These are phyloP conservation scores for Phytopythium aichiense DNA, from an alignment of 352 stramenopile species.

Conservation along the genomic window DNA sequence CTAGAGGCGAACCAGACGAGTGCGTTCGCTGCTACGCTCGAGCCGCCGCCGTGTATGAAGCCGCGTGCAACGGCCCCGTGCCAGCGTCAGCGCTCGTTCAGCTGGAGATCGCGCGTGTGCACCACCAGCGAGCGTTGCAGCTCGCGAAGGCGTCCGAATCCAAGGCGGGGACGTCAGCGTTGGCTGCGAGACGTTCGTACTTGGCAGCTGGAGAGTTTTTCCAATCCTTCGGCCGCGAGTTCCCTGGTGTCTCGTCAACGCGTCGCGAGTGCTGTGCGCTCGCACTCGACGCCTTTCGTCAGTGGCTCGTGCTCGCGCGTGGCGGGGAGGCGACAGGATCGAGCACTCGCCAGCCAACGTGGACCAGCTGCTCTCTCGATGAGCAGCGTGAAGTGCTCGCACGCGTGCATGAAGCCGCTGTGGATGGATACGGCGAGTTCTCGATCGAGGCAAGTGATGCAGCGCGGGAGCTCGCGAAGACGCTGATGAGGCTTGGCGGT, in stretches of 20 bases:
- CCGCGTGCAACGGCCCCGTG: slow-evolving; percentile 46
- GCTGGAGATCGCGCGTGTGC: slow-evolving; percentile 56
- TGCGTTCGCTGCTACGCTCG: slow-evolving; percentile 37
- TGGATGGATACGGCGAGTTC: slow-evolving; percentile 60
- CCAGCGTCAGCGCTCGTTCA: slow-evolving; percentile 51
- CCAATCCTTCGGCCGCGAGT: slow-evolving; percentile 51
- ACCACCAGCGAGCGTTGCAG: slow-evolving; percentile 21
- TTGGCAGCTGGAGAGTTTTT: slow-evolving; percentile 51
- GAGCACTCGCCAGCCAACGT: not conserved
- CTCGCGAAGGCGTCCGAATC: not conserved
- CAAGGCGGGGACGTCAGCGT: not conserved
- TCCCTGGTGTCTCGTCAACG: slow-evolving; percentile 41
- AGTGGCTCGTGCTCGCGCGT: slow-evolving; percentile 28
- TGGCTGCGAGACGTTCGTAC: slow-evolving; percentile 20
- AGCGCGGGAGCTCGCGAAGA: slow-evolving; percentile 28
- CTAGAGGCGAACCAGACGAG: slow-evolving; percentile 29
- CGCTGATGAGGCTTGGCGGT: slow-evolving; percentile 32
- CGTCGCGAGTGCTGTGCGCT: slow-evolving; percentile 53
- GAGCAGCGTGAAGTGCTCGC: slow-evolving; percentile 29
- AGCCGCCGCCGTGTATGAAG: slow-evolving; percentile 54
- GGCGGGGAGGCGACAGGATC: not conserved
- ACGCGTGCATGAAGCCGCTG: slow-evolving; percentile 37
- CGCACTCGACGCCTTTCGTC: slow-evolving; percentile 52
- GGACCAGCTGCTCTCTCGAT: slow-evolving; percentile 19
- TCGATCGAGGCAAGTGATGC: slow-evolving; percentile 53